Conservation (phyloP, 148 eudicot species). For the Silene uniflora region DNA sequence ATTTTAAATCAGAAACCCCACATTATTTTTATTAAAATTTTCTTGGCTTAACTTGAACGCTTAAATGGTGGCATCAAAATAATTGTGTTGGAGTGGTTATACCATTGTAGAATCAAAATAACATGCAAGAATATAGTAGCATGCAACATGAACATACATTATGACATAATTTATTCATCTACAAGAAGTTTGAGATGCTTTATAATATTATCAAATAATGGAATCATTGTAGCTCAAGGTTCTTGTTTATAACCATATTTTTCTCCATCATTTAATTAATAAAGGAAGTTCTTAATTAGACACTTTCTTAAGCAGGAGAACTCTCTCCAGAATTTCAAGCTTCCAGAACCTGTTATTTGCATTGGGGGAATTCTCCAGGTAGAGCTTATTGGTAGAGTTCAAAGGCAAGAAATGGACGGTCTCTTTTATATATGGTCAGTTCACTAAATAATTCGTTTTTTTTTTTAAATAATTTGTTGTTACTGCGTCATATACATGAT, state of each 20-base stretch:
- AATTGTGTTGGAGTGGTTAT: too few species aligned
- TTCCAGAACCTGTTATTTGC: constrained; percentile 74
- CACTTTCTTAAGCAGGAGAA: constrained; percentile 48
- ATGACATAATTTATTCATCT: too few species aligned
- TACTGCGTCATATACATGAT: neutral
- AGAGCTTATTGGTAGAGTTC: constrained; percentile 80
- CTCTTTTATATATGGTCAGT: constrained; percentile 77
- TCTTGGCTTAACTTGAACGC: too few species aligned
- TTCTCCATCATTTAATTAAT: too few species aligned
- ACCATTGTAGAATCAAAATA: too few species aligned
- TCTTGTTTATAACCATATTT: neutral
- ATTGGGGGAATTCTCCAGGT: constrained; percentile 77
- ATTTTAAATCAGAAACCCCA: too few species aligned
- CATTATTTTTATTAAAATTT: too few species aligned
- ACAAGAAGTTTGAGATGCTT: too few species aligned
- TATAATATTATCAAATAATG: too few species aligned
- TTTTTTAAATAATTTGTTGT: neutral
- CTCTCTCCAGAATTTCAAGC: constrained; percentile 60
- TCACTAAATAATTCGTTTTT: neutral
- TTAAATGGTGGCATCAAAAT: too few species aligned
- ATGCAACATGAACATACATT: neutral
- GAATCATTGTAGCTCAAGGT: neutral
- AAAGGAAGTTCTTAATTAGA: neutral
- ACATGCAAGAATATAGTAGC: neutral
- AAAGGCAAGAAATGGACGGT: constrained; percentile 68